These are phyloP conservation scores for Clarireedia monteithiana DNA, from an alignment of 2,329 filamentous ascomycete genomes.

Conservation along the genomic window DNA sequence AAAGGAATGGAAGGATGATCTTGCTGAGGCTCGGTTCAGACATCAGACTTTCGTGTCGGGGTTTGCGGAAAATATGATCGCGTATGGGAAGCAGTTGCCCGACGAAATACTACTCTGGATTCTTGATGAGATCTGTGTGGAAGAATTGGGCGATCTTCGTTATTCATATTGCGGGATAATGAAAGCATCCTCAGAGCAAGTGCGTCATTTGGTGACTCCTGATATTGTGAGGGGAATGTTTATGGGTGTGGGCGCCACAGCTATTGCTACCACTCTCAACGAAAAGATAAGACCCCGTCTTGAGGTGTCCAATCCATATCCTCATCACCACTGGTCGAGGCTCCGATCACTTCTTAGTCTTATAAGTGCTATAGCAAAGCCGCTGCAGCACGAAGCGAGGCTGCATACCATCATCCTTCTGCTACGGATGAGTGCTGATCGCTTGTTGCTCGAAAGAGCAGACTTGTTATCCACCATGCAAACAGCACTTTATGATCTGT, in stretches of 20 bases:
- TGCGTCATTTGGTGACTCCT: slow-evolving; percentile 38
- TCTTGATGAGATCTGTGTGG: slow-evolving; percentile 48
- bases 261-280: slow-evolving; percentile 33
- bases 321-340: slow-evolving; percentile 22
- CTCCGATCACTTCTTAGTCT: slow-evolving; percentile 21
- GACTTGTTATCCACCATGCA: slow-evolving; percentile 36
- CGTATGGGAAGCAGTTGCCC: slow-evolving; percentile 40
- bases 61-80: slow-evolving; percentile 47
- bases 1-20: slow-evolving; percentile 20
- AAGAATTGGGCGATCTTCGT: slow-evolving; percentile 47
- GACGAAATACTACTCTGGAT: slow-evolving; percentile 63
- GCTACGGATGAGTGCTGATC: slow-evolving; percentile 48
- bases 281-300: slow-evolving; percentile 17
- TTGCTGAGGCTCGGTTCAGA: slow-evolving; percentile 42
- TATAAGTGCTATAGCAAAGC: slow-evolving; percentile 22
- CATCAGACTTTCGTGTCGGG: slow-evolving; percentile 56
- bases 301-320: slow-evolving; percentile 17
- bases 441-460: slow-evolving; percentile 37
- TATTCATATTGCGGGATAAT: slow-evolving; percentile 52
- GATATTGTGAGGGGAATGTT: slow-evolving; percentile 47
- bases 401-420: slow-evolving; percentile 39
- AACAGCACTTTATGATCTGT: slow-evolving; percentile 37
- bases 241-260: slow-evolving; percentile 46
- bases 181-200: slow-evolving; percentile 36
- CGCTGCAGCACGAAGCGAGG: slow-evolving; percentile 16